A percentile compares a stretch with the other conserved stretches of the same genome.
Evolutionary conservation across 2,329 filamentous ascomycete genomes (phyloP).

Genomic region (Macrophomina tecta): DNA sequence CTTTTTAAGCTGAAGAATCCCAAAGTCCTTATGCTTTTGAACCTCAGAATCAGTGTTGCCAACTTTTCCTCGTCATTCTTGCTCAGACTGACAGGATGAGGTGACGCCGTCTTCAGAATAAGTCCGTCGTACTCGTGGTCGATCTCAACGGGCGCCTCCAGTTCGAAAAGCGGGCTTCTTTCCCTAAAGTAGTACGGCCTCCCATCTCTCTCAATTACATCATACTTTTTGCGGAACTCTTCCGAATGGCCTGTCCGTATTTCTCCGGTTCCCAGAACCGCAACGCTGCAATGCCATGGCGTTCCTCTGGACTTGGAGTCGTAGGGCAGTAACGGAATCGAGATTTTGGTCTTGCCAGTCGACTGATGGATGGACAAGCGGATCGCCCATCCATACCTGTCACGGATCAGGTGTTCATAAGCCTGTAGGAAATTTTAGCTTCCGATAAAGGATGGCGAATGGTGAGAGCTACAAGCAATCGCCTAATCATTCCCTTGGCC

Average conservation of each 20-base stretch:
- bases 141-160: background rate
- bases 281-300: slow-evolving; percentile 20
- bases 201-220: background rate
- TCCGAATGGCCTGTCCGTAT: background rate
- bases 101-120: background rate
- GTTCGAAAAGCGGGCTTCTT: background rate
- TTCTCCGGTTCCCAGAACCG: background rate
- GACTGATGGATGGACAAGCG: slow-evolving; percentile 28
- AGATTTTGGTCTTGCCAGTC: slow-evolving; percentile 21
- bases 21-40: background rate
- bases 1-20: background rate
- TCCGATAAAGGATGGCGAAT: background rate
- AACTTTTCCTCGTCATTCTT: background rate
- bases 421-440: background rate
- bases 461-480: background rate
- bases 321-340: slow-evolving; percentile 22
- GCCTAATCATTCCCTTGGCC: background rate
- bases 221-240: background rate
- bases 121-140: background rate
- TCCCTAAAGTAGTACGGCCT: background rate
- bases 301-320: slow-evolving; percentile 3
- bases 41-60: background rate
- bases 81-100: background rate
- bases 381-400: slow-evolving; percentile 5
- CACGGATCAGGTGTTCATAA: background rate